These are phyloP conservation scores for Starmera caribaea DNA, from an alignment of 805 yeast genomes.

Conservation along the genomic window DNA sequence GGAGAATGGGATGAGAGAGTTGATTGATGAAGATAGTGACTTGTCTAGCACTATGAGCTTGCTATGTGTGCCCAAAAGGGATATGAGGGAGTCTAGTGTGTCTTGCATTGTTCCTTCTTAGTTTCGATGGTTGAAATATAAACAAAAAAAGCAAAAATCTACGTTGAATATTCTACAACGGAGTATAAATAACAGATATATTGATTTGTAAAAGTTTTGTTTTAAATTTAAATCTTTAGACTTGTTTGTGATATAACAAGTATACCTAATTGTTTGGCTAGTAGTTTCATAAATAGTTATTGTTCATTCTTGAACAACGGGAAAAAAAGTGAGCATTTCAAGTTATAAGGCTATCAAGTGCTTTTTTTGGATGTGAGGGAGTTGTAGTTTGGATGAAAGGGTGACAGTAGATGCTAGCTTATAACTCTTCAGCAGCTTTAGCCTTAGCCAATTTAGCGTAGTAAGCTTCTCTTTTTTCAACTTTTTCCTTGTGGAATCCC, in stretches of 20 bases:
- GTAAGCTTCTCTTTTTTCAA: conserved; percentile 74
- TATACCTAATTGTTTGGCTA: too few species aligned
- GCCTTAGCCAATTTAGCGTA: conserved; percentile 31
- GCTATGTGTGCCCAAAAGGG: conserved; percentile 19
- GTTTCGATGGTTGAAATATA: too few species aligned
- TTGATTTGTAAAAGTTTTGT: neutral
- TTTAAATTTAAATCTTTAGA: too few species aligned
- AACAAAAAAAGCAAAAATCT: too few species aligned
- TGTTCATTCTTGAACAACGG: too few species aligned
- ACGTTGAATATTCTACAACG: neutral
- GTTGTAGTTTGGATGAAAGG: too few species aligned
- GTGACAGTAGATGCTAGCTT: too few species aligned
- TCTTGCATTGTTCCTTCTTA: conserved; percentile 1
- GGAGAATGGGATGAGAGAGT: conserved; percentile 47
- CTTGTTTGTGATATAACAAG: too few species aligned
- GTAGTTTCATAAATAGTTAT: too few species aligned
- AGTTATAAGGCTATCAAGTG: too few species aligned
- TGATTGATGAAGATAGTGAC: conserved; percentile 36
- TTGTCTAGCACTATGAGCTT: conserved; percentile 30
- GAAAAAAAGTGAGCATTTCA: too few species aligned
- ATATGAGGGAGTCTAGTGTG: conserved; percentile 4
- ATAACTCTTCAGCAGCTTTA: conserved; percentile 16
- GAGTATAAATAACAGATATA: neutral
- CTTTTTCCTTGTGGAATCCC: conserved; percentile 68
- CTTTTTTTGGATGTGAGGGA: too few species aligned